Evolutionary conservation across 176 grass and related monocot genomes (phyloP).

Genomic region (Alopecurus myosuroides): DNA sequence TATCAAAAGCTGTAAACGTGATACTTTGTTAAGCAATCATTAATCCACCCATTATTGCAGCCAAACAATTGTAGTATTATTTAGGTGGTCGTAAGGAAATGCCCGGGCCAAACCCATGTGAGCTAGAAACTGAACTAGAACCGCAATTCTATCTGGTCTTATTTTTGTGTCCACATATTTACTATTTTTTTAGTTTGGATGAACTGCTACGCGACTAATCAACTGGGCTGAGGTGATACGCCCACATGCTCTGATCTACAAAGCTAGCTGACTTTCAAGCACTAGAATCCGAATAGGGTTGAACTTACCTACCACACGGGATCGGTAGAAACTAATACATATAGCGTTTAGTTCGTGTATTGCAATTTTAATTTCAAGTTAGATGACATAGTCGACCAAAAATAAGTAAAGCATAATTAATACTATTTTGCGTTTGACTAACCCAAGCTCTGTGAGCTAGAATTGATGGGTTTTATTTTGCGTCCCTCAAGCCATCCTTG

Average conservation of each 20-base stretch:
- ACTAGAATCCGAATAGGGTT: neutral
- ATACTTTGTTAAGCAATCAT: neutral
- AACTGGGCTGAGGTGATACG: neutral
- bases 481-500: neutral
- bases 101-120: neutral
- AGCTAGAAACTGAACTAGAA: neutral
- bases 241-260: neutral
- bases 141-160: neutral
- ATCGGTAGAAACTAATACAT: neutral
- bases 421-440: neutral
- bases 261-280: neutral
- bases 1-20: neutral
- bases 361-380: neutral
- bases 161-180: neutral
- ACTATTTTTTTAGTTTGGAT: neutral
- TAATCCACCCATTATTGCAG: neutral
- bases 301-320: conserved; percentile 12
- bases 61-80: neutral
- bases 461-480: too few species aligned
- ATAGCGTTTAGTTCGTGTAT: conserved; percentile 11
- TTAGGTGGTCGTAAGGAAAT: neutral
- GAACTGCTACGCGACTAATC: neutral
- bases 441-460: neutral
- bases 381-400: neutral
- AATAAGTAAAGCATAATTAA: neutral